Conservation (phyloP, 345 rosid species). For the Microcos paniculata region DNA sequence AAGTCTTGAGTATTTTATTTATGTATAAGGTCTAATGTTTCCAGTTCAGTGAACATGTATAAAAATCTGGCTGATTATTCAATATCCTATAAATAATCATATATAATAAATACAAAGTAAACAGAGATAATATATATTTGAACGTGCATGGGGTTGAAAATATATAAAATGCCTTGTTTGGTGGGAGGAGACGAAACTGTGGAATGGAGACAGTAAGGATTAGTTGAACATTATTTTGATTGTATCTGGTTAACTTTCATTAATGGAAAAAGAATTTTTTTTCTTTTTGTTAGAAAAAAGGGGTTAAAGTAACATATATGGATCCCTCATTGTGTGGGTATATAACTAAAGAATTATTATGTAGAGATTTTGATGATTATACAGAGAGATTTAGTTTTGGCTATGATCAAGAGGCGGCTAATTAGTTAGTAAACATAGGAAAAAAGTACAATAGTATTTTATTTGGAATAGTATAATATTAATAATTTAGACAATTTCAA, state of each 20-base stretch:
- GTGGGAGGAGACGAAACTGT: slow-evolving; percentile 30
- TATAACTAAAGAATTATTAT: not conserved
- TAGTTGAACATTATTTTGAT: not conserved
- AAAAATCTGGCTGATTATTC: not conserved
- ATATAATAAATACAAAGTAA: not conserved
- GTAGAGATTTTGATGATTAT: not conserved
- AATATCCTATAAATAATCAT: not conserved
- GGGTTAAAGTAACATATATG: not conserved
- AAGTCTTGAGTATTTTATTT: not conserved
- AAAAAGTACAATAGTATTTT: no score
- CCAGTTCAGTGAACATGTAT: not conserved
- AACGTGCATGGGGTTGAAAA: not conserved
- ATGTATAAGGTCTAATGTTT: not conserved
- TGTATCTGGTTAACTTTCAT: no score
- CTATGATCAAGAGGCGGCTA: not conserved
- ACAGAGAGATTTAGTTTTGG: not conserved
- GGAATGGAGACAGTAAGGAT: slow-evolving; percentile 14
- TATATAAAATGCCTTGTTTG: slow-evolving; percentile 26
- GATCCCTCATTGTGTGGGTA: not conserved
- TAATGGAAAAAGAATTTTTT: no score
- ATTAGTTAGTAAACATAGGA: not conserved
- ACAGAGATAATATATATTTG: not conserved
- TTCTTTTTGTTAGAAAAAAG: not conserved
- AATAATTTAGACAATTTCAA: not conserved
- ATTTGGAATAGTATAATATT: not conserved